Percentiles rank a stretch among this genome's conserved stretches.
Conservation (phyloP, 2,329 filamentous ascomycete species). For the Neonectria punicea region DNA sequence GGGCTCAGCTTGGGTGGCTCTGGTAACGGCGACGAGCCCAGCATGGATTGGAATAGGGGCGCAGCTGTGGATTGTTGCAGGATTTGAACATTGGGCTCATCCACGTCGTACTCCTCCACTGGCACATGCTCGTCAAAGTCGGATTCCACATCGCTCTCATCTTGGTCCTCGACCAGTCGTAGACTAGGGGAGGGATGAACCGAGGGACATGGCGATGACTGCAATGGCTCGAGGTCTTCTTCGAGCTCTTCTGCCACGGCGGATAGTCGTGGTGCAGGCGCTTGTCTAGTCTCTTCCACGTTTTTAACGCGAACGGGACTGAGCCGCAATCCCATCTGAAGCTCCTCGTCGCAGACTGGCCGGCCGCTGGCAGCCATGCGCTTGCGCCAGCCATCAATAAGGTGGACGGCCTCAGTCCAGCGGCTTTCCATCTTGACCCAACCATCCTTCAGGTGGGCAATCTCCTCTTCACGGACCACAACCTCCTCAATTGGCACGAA, state of each 20-base stretch:
- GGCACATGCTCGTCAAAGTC: conserved; percentile 58
- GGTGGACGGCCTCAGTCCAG: conserved; percentile 87
- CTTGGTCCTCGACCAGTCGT: conserved; percentile 33
- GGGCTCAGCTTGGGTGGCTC: conserved; percentile 61
- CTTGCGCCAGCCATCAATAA: conserved; percentile 93
- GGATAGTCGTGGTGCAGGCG: conserved; percentile 52
- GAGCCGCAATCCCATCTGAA: conserved; percentile 74
- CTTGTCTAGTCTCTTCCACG: conserved; percentile 58
- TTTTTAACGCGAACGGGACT: conserved; percentile 67
- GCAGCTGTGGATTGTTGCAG: conserved; percentile 55
- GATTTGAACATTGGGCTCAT: conserved; percentile 58
- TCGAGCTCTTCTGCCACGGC: conserved; percentile 61
- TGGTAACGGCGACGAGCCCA: conserved; percentile 58
- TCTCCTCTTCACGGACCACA: conserved; percentile 90
- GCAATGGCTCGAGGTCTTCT: conserved; percentile 37
- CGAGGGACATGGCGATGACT: conserved; percentile 45
- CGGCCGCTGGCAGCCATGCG: conserved; percentile 78
- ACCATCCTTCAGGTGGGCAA: conserved; percentile 80
- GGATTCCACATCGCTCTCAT: conserved; percentile 52
- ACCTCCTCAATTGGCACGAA: conserved; percentile 97
- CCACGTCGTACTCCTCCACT: conserved; percentile 54
- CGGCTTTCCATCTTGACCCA: conserved; percentile 94
- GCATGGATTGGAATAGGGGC: conserved; percentile 37
- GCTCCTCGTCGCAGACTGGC: conserved; percentile 74
- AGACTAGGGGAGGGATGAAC: conserved; percentile 30